Evolutionary conservation across 2,329 filamentous ascomycete species (phyloP).

Genomic region (Trematosphaeria pertusa): DNA sequence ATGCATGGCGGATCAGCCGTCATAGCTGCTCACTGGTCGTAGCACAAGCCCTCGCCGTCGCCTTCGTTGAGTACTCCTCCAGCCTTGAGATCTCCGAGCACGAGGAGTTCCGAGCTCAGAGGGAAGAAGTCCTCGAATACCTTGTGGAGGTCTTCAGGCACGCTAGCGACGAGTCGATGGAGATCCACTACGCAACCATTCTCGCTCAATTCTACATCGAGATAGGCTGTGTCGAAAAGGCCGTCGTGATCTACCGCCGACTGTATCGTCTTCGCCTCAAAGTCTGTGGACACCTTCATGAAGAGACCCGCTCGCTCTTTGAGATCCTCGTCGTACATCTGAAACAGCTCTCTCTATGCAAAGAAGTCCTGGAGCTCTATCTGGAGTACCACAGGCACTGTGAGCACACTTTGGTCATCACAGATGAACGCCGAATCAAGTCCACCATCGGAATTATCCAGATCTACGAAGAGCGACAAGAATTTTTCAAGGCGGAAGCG

Average conservation of each 20-base stretch:
- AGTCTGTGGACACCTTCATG: conserved; percentile 28
- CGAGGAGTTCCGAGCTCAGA: conserved; percentile 20
- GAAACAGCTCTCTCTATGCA: conserved; percentile 24
- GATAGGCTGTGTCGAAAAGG: conserved; percentile 25
- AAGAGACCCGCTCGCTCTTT: conserved; percentile 25
- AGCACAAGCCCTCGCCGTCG: conserved; percentile 23
- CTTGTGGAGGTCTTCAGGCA: conserved; percentile 26
- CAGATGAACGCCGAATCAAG: conserved; percentile 26
- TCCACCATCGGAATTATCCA: conserved; percentile 21
- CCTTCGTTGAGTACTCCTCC: conserved; percentile 24
- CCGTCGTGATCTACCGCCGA: conserved; percentile 29
- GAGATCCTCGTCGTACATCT: conserved; percentile 25
- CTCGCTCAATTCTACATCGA: conserved; percentile 32
- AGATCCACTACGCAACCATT: conserved; percentile 27
- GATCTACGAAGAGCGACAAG: conserved; percentile 31
- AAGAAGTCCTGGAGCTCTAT: conserved; percentile 25
- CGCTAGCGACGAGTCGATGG: conserved; percentile 18
- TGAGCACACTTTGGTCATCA: conserved; percentile 21
- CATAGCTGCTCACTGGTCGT: conserved; percentile 19
- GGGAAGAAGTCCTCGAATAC: conserved; percentile 31
- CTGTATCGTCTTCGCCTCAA: conserved; percentile 28
- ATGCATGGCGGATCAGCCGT: conserved; percentile 30
- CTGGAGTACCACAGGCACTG: conserved; percentile 26
- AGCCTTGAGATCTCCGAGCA: conserved; percentile 16
- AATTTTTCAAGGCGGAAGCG: conserved; percentile 32